phyloP scores from a whole-genome alignment of 805 yeast genomes.

The Novakomyces olei region DNA sequence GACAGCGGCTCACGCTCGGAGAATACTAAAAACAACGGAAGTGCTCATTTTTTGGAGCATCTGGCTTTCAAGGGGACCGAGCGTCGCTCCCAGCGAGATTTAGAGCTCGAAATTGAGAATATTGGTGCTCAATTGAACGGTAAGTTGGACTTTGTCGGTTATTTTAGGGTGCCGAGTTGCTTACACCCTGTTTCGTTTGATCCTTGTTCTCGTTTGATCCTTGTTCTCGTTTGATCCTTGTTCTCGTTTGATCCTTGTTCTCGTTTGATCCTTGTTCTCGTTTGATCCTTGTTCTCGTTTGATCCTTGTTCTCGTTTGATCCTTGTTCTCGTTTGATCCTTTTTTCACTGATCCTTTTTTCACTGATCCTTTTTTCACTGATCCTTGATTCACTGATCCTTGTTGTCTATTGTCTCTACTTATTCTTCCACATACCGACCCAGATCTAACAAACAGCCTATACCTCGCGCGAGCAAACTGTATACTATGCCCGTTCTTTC shows the following conservation, averaged over 20 bases:
- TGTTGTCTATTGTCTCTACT: background rate
- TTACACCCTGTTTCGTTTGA: too few species aligned
- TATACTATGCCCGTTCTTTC: slow-evolving; percentile 78
- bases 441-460: slow-evolving; percentile 1
- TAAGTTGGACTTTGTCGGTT: too few species aligned
- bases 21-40: slow-evolving; percentile 60
- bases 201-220: too few species aligned
- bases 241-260: too few species aligned
- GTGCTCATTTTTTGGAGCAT: slow-evolving; percentile 95
- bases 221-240: too few species aligned
- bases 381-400: slow-evolving; percentile 16
- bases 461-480: slow-evolving; percentile 64
- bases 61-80: slow-evolving; percentile 88
- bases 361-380: too few species aligned
- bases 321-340: too few species aligned
- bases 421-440: background rate
- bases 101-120: slow-evolving; percentile 87
- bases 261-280: too few species aligned
- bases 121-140: slow-evolving; percentile 89
- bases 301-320: too few species aligned
- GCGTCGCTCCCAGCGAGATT: slow-evolving; percentile 51
- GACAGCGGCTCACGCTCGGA: slow-evolving; percentile 98
- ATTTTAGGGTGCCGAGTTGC: too few species aligned
- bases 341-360: too few species aligned
- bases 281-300: too few species aligned